Conservation (phyloP, 2,329 filamentous ascomycete species). For the Colletotrichum noveboracense region DNA sequence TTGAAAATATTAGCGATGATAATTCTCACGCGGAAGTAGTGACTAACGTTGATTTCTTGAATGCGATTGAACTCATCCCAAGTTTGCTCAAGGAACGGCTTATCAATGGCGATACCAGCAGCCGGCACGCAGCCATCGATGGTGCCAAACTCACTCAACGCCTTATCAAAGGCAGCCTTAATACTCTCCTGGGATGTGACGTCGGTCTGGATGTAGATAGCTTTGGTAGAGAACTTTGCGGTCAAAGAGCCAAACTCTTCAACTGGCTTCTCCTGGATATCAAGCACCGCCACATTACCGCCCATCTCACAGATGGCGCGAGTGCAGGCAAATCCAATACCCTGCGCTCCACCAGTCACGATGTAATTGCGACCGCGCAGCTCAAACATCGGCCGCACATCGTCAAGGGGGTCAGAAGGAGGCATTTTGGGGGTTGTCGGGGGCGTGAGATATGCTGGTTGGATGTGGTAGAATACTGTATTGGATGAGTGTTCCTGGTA, state of each 20-base stretch:
- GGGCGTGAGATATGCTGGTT: not conserved
- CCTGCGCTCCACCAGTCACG: constrained; percentile 41
- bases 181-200: constrained; percentile 35
- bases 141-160: constrained; percentile 27
- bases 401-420: constrained; percentile 20
- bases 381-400: constrained; percentile 36
- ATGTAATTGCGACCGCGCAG: constrained; percentile 39
- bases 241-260: constrained; percentile 30
- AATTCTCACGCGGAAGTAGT: not conserved
- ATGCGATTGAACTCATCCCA: constrained; percentile 46
- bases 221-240: not conserved
- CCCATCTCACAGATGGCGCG: constrained; percentile 44
- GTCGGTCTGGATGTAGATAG: constrained; percentile 30
- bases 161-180: constrained; percentile 26
- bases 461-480: not conserved
- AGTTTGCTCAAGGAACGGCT: constrained; percentile 48
- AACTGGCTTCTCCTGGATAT: constrained; percentile 35
- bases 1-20: not conserved
- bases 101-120: constrained; percentile 46
- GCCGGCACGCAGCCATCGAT: constrained; percentile 37
- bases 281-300: constrained; percentile 42
- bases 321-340: constrained; percentile 42
- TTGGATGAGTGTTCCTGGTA: not conserved
- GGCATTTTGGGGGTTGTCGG: not conserved
- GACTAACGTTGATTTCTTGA: constrained; percentile 45